Evolutionary conservation across 2,329 filamentous ascomycete genomes (phyloP), one percentile per base, ranked within the genome.

Genomic region (Mollisiaceae sp.): DNA sequence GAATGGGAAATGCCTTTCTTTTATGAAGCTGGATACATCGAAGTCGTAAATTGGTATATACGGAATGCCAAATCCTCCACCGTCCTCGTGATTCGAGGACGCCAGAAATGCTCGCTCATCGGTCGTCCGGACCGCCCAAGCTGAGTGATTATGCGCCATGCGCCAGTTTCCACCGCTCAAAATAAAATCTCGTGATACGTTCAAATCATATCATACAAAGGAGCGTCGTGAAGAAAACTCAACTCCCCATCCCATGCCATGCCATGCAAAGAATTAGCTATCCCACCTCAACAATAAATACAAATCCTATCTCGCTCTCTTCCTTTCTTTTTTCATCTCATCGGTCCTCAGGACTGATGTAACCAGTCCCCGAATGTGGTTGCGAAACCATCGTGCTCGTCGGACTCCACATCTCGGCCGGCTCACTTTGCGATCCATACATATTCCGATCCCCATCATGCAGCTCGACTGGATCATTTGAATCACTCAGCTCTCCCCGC

Each of bases 391-490:
- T 57, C 55, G 32, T 41, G 20, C 55, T 41, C 32, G 55, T 57
- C 35, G 55, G 55, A 57, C 55, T 57, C 55, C 55, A 57, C 55
- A 57, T 38, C 35, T 57, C 55, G 12, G 36, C 55, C n/a, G 55
- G 55, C n/a, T 15, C 27, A 14, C 27, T 35, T 8, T 54, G 50
- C 11, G 24, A 32, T 3, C 50, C 50, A 35, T 54, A 54, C 3
- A 32, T 32, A 32, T 32, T 32, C 27, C 14, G 22, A 14, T 15
- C 24, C 15, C 18, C 36, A 36, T 39, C n/a, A n/a, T 57, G 18
- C n/a, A 57, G 12, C 18, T 57, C 55, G 3, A 20, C 32, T 15
- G 55, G 55, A 27, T 24, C 9, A 14, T 41, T 38, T 18, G 15
- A 8, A 22, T 22, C 55, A 38, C 18, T 36, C n/a, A 57, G 9